Evolutionary conservation across 2,329 filamentous ascomycete genomes (phyloP), one percentile per base, ranked within the genome.

Genomic region (Paecilomyces niveus): DNA sequence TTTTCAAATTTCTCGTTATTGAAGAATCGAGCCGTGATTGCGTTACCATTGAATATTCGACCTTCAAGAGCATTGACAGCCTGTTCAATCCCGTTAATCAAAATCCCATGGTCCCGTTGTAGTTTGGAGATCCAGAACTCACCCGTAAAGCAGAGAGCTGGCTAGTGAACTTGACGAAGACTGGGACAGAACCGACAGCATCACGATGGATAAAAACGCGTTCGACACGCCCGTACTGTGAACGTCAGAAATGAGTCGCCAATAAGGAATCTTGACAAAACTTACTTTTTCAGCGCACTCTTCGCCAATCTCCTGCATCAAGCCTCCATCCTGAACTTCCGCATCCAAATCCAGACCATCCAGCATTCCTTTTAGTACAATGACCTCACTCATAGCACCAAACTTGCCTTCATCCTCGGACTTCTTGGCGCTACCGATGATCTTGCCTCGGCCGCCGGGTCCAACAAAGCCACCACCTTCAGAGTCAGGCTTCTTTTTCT

Each of bases 251-350:
- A 55, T 1, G 11, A 24, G 10, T 24, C 13, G 35, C 13, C 22
- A 45, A 6, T 11, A 22, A 9, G n/a, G 13, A 11, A 22, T 10
- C 18, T 15, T 10, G 32, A 10, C 4, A 29, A 22, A 24, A 45
- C 70, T 64, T 69, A 87, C 84, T 81, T 92, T 92, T 63, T 90
- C 85, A 54, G 87, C 87, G 73, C 95, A 97, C 70, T 96, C 90
- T 68, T 97, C 90, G 6, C 94, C 94, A 73, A 99, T 97, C 72
- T 97, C 92, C 76, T 97, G 93, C 65, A 93, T 87, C 55, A 99
- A 77, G 13, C 83, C 82, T 11, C 79, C 80, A 57, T 82, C 81
- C 33, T 85, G 81, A 18, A 96, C 85, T 72, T 97, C 93, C n/a
- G 80, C 81, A 58, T 88, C 83, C 52, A 96, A 76, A 69, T 96